Evolutionary conservation across 176 grass and related monocot species (phyloP).

Genomic region (Tillandsia fasciculata): DNA sequence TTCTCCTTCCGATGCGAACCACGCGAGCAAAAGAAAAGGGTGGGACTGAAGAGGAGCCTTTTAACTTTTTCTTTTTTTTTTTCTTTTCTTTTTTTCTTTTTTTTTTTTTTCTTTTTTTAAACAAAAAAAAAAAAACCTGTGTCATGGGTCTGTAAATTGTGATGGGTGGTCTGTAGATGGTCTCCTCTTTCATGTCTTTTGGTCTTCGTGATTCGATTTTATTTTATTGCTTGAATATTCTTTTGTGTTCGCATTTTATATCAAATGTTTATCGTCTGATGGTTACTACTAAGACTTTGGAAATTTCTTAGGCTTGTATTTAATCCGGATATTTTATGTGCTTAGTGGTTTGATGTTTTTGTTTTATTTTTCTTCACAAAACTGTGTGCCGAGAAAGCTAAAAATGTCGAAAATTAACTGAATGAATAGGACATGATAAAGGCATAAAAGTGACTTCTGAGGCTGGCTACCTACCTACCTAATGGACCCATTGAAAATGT

Average conservation of each 20-base stretch:
- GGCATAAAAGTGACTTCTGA: too few species aligned
- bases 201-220: background rate
- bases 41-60: background rate
- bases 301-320: background rate
- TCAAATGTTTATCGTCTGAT: background rate
- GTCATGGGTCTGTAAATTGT: constrained; percentile 1
- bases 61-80: background rate
- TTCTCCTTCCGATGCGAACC: background rate
- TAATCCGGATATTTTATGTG: background rate
- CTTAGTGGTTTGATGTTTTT: too few species aligned
- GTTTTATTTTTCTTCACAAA: too few species aligned
- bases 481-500: too few species aligned
- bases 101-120: background rate
- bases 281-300: background rate
- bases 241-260: background rate
- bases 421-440: too few species aligned
- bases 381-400: too few species aligned
- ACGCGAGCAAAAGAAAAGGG: background rate
- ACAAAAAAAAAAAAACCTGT: background rate
- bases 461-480: too few species aligned
- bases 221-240: background rate
- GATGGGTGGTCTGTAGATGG: background rate
- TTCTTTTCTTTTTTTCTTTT: background rate
- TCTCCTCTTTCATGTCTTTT: background rate
- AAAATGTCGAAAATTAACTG: too few species aligned